Base-by-base conservation (phyloP, 2,329 filamentous ascomycete genomes). In the Claviceps sp. region DNA sequence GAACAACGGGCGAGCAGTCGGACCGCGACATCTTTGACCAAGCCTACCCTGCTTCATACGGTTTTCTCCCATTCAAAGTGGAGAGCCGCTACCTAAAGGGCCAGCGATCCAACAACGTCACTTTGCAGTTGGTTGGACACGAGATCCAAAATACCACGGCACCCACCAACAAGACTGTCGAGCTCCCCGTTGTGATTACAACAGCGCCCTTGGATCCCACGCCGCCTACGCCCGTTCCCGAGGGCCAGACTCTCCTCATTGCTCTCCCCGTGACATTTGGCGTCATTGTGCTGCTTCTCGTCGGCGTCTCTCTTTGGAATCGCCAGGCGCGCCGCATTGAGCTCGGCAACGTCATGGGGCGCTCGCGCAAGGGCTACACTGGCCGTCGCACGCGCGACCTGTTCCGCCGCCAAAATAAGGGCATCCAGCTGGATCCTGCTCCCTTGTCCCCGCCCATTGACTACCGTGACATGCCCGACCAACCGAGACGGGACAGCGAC, bases 291-390 rank as follows among this genome's bases (percentile, higher is more conserved):
- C 54, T 79, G 48, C 66, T 76, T 56, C 54, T 79, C 58, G 44
- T 82, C 66, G 70, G 82, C 65, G 62, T 81, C 65, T 71, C 75
- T 67, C 51, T 83, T 70, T 79, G 72, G 70, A 77, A 80, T 64
- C 68, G 71, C 51, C 70, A 73, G 59, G 64, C 68, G n/a, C 71
- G 77, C 52, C 62, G 62, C 54, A 76, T 81, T 54, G 65, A 66
- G 4, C 60, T 81, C 47, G 76, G 73, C 50, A 76, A 73, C 59
- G 65, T 80, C 64, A 75, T 78, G 70, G 67, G 72, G 58, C 70
- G 74, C 49, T 57, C 58, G 43, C 64, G 69, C 37, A 60, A 68
- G 56, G 71, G 75, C 42, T 76, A 76, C 62, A 64, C 61, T 11
- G 71, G 73, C 53, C 64, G 70, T 52, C 62, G 65, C 50, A 62